Conservation (phyloP, 305 asterid genomes). For the Rubia peregrina region DNA sequence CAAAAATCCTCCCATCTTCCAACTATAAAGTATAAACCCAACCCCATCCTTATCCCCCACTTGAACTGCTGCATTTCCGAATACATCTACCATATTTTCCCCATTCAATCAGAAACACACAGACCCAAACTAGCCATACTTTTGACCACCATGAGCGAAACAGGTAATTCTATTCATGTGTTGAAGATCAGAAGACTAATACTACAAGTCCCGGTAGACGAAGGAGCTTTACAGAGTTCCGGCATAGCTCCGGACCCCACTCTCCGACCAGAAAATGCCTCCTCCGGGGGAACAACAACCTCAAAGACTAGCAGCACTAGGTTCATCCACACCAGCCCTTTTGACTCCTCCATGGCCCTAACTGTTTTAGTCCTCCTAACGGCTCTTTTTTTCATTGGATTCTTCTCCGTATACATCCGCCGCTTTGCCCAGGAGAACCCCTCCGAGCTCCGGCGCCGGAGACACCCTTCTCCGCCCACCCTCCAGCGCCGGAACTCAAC, state of each 20-base stretch:
- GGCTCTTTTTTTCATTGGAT: background rate
- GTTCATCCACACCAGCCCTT: background rate
- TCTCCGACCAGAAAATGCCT: background rate
- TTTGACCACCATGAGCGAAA: background rate
- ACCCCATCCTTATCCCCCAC: background rate
- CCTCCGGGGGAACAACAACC: background rate
- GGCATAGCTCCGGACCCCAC: background rate
- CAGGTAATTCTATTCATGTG: background rate
- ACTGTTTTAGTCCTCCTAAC: background rate
- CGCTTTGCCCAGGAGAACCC: background rate
- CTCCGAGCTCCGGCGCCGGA: conserved; percentile 19
- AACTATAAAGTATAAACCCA: background rate
- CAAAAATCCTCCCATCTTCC: background rate
- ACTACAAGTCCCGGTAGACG: background rate
- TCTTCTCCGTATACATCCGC: background rate
- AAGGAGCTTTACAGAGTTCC: background rate
- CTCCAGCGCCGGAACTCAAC: conserved; percentile 13
- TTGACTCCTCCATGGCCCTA: background rate
- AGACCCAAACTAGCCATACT: background rate
- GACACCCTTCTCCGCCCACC: conserved; percentile 9
- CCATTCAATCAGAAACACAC: background rate
- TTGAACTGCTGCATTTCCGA: background rate
- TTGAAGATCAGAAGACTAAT: background rate
- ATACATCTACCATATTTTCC: background rate
- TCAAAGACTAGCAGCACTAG: background rate